Base-by-base conservation (phyloP, 139 green algal species). In the Chlamydomonas applanata region DNA sequence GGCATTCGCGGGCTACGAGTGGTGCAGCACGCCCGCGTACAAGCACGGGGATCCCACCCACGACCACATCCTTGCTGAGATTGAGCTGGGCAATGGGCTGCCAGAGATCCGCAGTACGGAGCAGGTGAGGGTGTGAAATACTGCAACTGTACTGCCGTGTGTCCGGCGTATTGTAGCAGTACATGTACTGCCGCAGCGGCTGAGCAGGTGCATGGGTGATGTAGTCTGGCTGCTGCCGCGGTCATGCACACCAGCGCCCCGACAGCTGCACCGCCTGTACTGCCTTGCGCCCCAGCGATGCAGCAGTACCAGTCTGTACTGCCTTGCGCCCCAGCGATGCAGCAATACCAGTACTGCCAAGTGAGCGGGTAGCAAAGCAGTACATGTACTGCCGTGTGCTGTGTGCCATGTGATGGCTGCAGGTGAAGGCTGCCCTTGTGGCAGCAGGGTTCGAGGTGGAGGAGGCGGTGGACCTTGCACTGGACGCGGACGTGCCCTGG, bases 31-130 rank as follows among this genome's bases (percentile, higher is more conserved):
- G 17, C 66, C 85, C 25, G 49, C 78, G 40, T 99, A 89, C 77
- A 89, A 99, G 78, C 17, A 80, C 2, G 82, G 67, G 45, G 97
- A 99, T 86, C n/a, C 70, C 2, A 74, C 86, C 34, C 96, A 99
- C 75, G 92, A 97, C 24, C 71, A 77, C 2, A 92, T 97, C 83
- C 94, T 97, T 2, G 95, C 98, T 61, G 91, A 95, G 59, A 99
- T 99, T 86, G 94, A 97, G 82, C 94, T 94, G 73, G 96, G 94
- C 73, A 99, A 99, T 76, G 95, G 94, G 3, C 89, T 99, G 71
- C 96, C 96, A 24, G 86, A 69, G 13, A 52, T 69, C 32, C 32
- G 61, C 13, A 53, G 9, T 7, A 27, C 22, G 53, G 53, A 61
- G 20, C 22, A 27, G 19, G 19, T 61, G 9, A 27, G 22, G 11